These are phyloP conservation scores for Samsoniella hepiali DNA, from an alignment of 2,329 filamentous ascomycete species.

Conservation along the genomic window DNA sequence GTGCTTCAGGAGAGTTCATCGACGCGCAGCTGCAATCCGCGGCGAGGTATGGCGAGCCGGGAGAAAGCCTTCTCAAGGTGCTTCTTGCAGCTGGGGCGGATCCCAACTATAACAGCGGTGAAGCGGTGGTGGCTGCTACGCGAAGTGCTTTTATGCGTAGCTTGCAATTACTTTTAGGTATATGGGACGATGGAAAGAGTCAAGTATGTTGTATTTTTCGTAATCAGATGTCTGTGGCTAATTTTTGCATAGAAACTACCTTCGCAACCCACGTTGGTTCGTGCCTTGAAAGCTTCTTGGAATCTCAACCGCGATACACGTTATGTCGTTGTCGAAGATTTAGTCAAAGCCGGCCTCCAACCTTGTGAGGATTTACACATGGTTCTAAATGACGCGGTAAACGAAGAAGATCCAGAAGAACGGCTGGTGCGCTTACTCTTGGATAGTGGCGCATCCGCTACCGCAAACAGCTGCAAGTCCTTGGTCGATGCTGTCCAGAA, in stretches of 20 bases:
- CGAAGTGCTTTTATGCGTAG: slow-evolving; percentile 49
- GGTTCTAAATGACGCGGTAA: slow-evolving; percentile 49
- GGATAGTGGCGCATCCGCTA: slow-evolving; percentile 49
- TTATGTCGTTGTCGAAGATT: slow-evolving; percentile 45
- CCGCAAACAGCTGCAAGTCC: slow-evolving; percentile 50
- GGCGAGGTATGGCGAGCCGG: slow-evolving; percentile 48
- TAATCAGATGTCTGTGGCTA: slow-evolving; percentile 14
- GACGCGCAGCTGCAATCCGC: slow-evolving; percentile 53
- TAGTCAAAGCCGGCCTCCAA: slow-evolving; percentile 50
- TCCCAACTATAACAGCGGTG: slow-evolving; percentile 52
- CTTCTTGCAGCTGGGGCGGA: slow-evolving; percentile 52
- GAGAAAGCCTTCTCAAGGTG: slow-evolving; percentile 46
- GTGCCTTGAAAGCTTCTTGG: slow-evolving; percentile 53
- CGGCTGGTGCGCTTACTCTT: slow-evolving; percentile 47
- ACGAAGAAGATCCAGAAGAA: slow-evolving; percentile 49
- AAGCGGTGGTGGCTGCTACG: slow-evolving; percentile 53
- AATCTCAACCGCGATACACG: slow-evolving; percentile 47
- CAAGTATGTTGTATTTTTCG: slow-evolving; percentile 35
- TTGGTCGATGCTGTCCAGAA: slow-evolving; percentile 47
- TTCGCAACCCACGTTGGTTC: slow-evolving; percentile 45
- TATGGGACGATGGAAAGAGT: slow-evolving; percentile 39
- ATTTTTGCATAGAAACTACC: slow-evolving; percentile 39
- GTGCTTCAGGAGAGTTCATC: slow-evolving; percentile 49
- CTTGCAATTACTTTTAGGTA: slow-evolving; percentile 50
- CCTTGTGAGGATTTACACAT: slow-evolving; percentile 49